These are phyloP conservation scores for Ensete ventricosum DNA, from an alignment of 176 grass and related monocot genomes.

Conservation along the genomic window DNA sequence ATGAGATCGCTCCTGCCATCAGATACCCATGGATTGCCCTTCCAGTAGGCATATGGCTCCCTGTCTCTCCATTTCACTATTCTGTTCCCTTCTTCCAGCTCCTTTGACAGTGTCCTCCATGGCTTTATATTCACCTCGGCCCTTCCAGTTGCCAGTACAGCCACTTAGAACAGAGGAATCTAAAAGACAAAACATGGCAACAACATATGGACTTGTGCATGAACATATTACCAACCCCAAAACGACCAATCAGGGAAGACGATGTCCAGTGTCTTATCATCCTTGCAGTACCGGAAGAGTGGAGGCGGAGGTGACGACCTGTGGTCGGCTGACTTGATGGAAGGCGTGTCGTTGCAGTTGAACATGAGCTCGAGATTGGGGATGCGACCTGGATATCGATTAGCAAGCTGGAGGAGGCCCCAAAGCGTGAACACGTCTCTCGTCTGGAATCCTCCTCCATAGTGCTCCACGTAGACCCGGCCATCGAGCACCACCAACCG, in stretches of 20 bases:
- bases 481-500: conserved; percentile 46
- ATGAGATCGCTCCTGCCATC: conserved; percentile 27
- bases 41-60: conserved; percentile 71
- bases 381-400: conserved; percentile 54
- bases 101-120: conserved; percentile 49
- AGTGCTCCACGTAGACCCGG: conserved; percentile 46
- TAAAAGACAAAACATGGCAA: too few species aligned
- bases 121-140: conserved; percentile 58
- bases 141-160: conserved; percentile 15
- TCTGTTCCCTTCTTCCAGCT: conserved; percentile 20
- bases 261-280: conserved; percentile 43
- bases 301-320: conserved; percentile 24
- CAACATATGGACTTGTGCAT: neutral
- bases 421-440: conserved; percentile 67
- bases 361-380: conserved; percentile 85
- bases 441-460: conserved; percentile 39
- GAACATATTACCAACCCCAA: conserved; percentile 63
- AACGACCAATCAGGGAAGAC: conserved; percentile 94
- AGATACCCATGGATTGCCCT: conserved; percentile 42
- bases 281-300: conserved; percentile 85
- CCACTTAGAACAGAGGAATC: too few species aligned
- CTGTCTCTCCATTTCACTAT: conserved; percentile 34
- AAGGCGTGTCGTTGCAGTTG: conserved; percentile 47
- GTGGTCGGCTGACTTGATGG: conserved; percentile 13
- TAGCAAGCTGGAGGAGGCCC: conserved; percentile 69